Percentiles rank a stretch among this genome's conserved stretches.
phyloP scores from a whole-genome alignment of 768 basidiomycete species.

The Trametes gibbosa region DNA sequence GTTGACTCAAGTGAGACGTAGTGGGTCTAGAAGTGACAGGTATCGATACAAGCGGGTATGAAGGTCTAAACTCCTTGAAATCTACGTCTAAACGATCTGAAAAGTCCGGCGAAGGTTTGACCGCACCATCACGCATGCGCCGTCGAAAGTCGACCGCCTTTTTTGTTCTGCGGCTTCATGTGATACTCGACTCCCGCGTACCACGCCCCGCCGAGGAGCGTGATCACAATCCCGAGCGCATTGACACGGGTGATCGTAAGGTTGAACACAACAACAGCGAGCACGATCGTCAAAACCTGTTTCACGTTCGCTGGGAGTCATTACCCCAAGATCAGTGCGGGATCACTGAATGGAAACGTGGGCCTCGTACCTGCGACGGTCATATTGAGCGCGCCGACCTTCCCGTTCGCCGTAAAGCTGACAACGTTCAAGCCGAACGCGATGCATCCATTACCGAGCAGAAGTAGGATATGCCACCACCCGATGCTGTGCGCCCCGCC shows the following conservation, averaged over 20 bases:
- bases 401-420: constrained; percentile 93
- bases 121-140: too few species aligned
- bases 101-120: too few species aligned
- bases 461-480: constrained; percentile 40
- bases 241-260: constrained; percentile 79
- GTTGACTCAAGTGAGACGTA: not conserved
- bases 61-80: constrained; percentile 9
- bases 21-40: not conserved
- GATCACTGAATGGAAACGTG: not conserved
- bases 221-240: constrained; percentile 77
- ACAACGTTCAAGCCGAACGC: constrained; percentile 94
- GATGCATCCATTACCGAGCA: constrained; percentile 77
- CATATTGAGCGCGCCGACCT: constrained; percentile 87
- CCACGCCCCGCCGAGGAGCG: constrained; percentile 82
- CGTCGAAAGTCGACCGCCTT: too few species aligned
- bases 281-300: constrained; percentile 86
- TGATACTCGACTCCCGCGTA: constrained; percentile 64
- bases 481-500: not conserved
- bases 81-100: too few species aligned
- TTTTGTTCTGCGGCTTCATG: constrained; percentile 13
- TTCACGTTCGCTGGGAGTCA: constrained; percentile 77
- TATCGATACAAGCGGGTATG: not conserved
- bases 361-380: constrained; percentile 73
- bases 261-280: constrained; percentile 82
- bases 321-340: not conserved